These are phyloP conservation scores for Malassezia nana DNA, from an alignment of 1,284 basidiomycete species.

Conservation along the genomic window DNA sequence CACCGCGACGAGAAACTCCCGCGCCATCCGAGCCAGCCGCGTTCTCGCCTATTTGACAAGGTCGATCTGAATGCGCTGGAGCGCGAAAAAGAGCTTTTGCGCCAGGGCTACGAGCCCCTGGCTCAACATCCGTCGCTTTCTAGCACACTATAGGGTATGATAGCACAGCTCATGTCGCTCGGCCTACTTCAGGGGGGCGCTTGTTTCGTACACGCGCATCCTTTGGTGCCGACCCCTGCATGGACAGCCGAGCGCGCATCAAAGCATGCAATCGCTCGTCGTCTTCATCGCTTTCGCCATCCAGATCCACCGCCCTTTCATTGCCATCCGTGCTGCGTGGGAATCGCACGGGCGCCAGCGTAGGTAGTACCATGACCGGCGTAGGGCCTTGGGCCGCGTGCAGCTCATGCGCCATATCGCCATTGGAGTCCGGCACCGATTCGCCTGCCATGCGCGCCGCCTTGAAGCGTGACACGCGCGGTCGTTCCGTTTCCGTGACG, in stretches of 20 bases:
- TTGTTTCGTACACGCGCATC: background rate
- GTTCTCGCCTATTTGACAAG: conserved; percentile 35
- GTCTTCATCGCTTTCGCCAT: conserved; percentile 33
- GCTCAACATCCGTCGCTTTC: conserved; percentile 6
- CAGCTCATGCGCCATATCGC: conserved; percentile 3
- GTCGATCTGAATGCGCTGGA: conserved; percentile 35
- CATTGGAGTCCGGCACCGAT: conserved; percentile 6
- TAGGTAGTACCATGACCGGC: conserved; percentile 16
- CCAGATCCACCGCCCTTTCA: conserved; percentile 17
- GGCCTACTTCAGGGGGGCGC: conserved; percentile 1
- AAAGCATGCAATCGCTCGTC: conserved; percentile 27
- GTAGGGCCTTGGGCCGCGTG: background rate
- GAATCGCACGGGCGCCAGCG: conserved; percentile 22
- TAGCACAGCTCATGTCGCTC: too few relatives aligned
- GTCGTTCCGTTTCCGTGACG: conserved; percentile 20
- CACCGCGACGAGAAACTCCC: conserved; percentile 27
- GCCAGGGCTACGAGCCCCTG: conserved; percentile 12
- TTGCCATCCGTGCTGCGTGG: background rate
- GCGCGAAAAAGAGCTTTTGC: conserved; percentile 16
- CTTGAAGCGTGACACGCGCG: conserved; percentile 30
- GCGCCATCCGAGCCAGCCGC: conserved; percentile 20
- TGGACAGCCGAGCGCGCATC: conserved; percentile 29
- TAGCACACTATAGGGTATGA: too few relatives aligned
- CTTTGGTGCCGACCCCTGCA: background rate
- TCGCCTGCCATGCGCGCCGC: conserved; percentile 18